Evolutionary conservation across 371 early-diverging fungal genomes (phyloP).

Genomic region (Coemansia sp.): DNA sequence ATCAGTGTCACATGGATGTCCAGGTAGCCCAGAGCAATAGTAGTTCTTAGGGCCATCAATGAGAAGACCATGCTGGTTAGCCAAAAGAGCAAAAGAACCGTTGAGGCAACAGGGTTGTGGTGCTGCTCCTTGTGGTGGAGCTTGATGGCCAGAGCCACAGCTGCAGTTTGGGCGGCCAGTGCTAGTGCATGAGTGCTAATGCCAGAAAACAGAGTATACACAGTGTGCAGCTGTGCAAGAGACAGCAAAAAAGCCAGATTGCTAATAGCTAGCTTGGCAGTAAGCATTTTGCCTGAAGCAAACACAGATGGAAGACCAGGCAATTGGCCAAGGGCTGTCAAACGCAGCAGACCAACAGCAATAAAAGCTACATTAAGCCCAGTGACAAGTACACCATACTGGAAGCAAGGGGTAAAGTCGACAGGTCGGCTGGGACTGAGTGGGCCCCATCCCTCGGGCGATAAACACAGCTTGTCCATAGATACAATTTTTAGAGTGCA

Average conservation of each 20-base stretch:
- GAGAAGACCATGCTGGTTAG: slow-evolving; percentile 57
- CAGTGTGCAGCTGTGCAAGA: slow-evolving; percentile 11
- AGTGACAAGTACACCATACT: slow-evolving; percentile 23
- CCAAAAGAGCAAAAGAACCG: slow-evolving; percentile 76
- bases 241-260: slow-evolving; percentile 22
- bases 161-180: slow-evolving; percentile 19
- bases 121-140: slow-evolving; percentile 71
- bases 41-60: slow-evolving; percentile 65
- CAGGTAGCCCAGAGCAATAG: slow-evolving; percentile 50
- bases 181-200: slow-evolving; percentile 11
- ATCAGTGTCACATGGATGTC: slow-evolving; percentile 49
- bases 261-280: slow-evolving; percentile 10
- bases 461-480: slow-evolving; percentile 20
- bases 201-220: slow-evolving; percentile 13
- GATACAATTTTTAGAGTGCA: not conserved
- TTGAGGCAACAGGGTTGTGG: slow-evolving; percentile 63
- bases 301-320: slow-evolving; percentile 12
- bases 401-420: slow-evolving; percentile 48
- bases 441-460: slow-evolving; percentile 44
- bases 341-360: slow-evolving; percentile 28
- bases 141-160: slow-evolving; percentile 56
- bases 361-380: slow-evolving; percentile 29
- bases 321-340: slow-evolving; percentile 4
- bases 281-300: slow-evolving; percentile 25
- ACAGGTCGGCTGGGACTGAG: slow-evolving; percentile 27